Evolutionary conservation across 2,329 filamentous ascomycete genomes (phyloP).

Genomic region (Arthrobotrys sinensis): DNA sequence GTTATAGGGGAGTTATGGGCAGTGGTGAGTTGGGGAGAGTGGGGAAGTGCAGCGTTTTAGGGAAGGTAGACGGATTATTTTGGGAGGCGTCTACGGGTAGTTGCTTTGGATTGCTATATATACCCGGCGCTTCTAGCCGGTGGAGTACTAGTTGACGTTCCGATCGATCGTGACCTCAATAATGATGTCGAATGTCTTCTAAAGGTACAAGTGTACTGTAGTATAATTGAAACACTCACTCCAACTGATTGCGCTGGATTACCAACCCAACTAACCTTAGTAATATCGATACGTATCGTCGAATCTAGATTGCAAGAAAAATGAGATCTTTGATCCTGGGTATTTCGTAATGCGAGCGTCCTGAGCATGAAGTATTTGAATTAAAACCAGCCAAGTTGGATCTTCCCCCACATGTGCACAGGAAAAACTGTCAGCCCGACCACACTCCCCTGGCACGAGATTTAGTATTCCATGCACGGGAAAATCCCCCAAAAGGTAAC

Average conservation of each 20-base stretch:
- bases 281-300: too few species aligned
- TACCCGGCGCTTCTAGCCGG: conserved; percentile 15
- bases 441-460: conserved; percentile 12
- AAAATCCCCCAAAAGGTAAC: neutral
- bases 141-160: too few species aligned
- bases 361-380: conserved; percentile 50
- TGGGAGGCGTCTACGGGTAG: neutral
- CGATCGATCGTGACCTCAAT: too few species aligned
- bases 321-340: conserved; percentile 29
- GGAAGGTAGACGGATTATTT: neutral
- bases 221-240: too few species aligned
- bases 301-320: neutral
- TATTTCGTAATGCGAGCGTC: conserved; percentile 42
- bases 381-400: conserved; percentile 20
- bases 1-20: neutral
- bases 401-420: conserved; percentile 1
- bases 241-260: too few species aligned
- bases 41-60: too few species aligned
- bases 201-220: too few species aligned
- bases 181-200: too few species aligned
- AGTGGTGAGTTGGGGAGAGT: neutral
- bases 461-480: conserved; percentile 13
- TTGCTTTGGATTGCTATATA: conserved; percentile 18
- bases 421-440: conserved; percentile 32
- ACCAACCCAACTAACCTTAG: too few species aligned